Evolutionary conservation across 768 basidiomycete species (phyloP), one percentile per base, ranked within the genome.

Genomic region (Lyophyllum semitale): DNA sequence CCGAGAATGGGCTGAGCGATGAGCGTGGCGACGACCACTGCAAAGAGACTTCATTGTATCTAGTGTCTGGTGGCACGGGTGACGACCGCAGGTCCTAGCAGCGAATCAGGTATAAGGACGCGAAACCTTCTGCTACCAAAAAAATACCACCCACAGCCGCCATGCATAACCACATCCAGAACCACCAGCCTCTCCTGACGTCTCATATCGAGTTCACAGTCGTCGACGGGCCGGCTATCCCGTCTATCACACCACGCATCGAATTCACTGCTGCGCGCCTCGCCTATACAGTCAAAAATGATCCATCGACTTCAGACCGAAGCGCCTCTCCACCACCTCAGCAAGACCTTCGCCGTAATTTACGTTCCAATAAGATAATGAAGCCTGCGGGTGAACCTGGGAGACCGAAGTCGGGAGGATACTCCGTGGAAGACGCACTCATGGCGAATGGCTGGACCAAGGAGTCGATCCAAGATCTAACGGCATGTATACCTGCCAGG

Each of bases 321-420:
- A 30, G 29, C 11, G 29, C 29, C 11, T 30, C 29, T 11, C 29
- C 29, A 30, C 29, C 29, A 30, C 29, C 29, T 6, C 6, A 30
- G 11, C 29, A 5, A 5, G 6, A 6, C 29, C 29, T 5, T 11
- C 29, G 29, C 29, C 5, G 11, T 11, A 6, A 5, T 5, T 11
- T 5, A 6, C 5, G 11, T 11, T 6, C 5, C 29, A 46, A 26
- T n/a, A 59, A 59, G 33, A 51, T 59, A n/a, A 48, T 30, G 5
- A 47, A 54, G 27, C 58, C 58, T 8, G 32, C 47, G 2, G 33
- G 57, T 18, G 53, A 54, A 41, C 53, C 58, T 43, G 53, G 49
- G 8, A 58, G 53, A 40, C 58, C 58, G 20, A 26, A 41, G 12
- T 50, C 33, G 9, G 43, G 58, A 18, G 43, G 53, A 22, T 59